Percentiles rank a stretch among this genome's conserved stretches.
These are phyloP conservation scores for Cyanidiococcus yangmingshanensis DNA, from an alignment of 23 red algal genomes.

Conservation along the genomic window DNA sequence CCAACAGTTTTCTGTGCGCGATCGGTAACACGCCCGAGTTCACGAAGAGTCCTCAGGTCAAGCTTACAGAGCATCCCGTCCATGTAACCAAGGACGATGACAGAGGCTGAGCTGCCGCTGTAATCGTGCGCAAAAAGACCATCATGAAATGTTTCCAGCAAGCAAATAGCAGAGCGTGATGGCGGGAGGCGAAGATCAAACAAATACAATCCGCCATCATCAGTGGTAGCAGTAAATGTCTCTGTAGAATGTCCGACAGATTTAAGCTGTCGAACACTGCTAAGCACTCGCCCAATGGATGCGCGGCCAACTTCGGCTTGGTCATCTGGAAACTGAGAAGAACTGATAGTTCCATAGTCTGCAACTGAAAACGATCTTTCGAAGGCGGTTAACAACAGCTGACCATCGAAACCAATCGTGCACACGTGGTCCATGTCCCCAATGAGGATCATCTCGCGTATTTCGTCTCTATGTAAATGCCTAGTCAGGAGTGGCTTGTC, in stretches of 20 bases:
- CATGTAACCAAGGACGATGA: neutral
- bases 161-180: neutral
- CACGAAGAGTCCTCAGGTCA: neutral
- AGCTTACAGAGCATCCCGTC: neutral
- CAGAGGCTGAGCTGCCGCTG: neutral
- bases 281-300: neutral
- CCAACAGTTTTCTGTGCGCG: neutral
- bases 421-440: neutral
- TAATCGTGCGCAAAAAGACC: conserved; percentile 4
- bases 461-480: neutral
- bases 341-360: neutral
- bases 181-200: neutral
- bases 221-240: neutral
- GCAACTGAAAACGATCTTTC: neutral
- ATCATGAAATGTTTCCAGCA: neutral
- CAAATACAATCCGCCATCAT: conserved; percentile 1
- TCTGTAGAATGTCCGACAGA: neutral
- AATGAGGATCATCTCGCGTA: neutral
- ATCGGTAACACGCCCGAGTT: neutral
- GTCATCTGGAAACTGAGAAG: neutral
- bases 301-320: neutral
- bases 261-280: neutral
- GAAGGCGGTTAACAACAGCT: neutral
- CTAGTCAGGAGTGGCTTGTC: neutral
- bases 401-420: neutral